Evolutionary conservation across 305 asterid species (phyloP), one percentile per base, ranked within the genome.

Genomic region (Ajuga reptans): DNA sequence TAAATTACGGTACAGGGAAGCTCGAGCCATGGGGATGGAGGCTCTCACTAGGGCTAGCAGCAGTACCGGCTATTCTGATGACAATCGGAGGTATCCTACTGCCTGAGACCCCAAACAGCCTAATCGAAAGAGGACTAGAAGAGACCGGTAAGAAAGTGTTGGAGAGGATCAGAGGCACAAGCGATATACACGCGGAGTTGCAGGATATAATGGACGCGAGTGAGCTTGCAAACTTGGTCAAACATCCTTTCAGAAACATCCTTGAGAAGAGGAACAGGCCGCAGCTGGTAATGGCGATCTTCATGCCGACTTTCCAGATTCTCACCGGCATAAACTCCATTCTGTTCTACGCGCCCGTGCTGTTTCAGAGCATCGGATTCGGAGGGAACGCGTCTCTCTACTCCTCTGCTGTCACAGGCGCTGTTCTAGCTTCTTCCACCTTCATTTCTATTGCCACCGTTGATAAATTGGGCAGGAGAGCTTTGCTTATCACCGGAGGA

Each of bases 21-120:
- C 81, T 93, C 59, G 78, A 67, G 47, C 97, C 96, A 1, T 91
- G 90, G 96, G 99, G 99, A 0, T 93, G 99, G 99, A 69, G 99
- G 59, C 90, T 91, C 27, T 93, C 99, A 0, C 83, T 93, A 2
- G 99, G 99, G 62, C 86, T 93, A 0, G 99, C 99, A 7, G 90
- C 88, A 27, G 84, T 9, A 1, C 99, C 99, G 0, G 97, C 99
- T 0, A 4, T 79, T 5, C 45, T 87, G 2, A 93, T 93, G 99
- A 82, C 91, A 0, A 65, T 86, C 0, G 97, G 97, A 5, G 99
- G 99, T 1, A 17, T 93, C 11, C 78, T 91, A 3, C 84, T 93
- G 1, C 99, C 99, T 4, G 99, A 93, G 51, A 93, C 99, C 0
- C 97, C 99, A 0, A 93, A 93, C 84, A 91, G 97, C 75, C 60